phyloP scores from a whole-genome alignment of 257 asterid genomes.

The Eustoma russellianum region DNA sequence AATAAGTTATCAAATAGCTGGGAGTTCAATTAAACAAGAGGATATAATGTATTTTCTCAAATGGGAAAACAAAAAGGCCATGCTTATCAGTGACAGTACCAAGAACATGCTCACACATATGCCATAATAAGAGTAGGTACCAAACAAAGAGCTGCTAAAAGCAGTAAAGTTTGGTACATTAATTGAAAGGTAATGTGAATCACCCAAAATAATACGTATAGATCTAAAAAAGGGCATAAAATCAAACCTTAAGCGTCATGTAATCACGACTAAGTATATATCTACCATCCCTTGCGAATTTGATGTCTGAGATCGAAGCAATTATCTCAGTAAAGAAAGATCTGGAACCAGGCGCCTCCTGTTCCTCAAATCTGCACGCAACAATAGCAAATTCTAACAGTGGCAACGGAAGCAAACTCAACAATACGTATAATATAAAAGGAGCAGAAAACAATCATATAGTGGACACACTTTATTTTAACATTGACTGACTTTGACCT shows the following conservation, averaged over 20 bases:
- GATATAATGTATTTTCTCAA: too few relatives aligned
- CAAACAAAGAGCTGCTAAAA: too few relatives aligned
- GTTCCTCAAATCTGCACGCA: slow-evolving; percentile 90
- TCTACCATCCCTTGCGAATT: slow-evolving; percentile 93
- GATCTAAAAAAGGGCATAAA: slow-evolving; percentile 1
- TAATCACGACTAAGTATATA: slow-evolving; percentile 94
- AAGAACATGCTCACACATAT: slow-evolving; percentile 7
- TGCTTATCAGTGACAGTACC: too few relatives aligned
- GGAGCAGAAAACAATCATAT: neutral
- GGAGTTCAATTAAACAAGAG: too few relatives aligned
- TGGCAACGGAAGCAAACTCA: slow-evolving; percentile 9
- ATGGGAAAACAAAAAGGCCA: too few relatives aligned
- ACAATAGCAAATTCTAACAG: slow-evolving; percentile 18
- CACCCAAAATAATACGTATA: neutral
- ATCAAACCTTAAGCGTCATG: slow-evolving; percentile 94
- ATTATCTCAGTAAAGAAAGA: slow-evolving; percentile 99
- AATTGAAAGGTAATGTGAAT: too few relatives aligned
- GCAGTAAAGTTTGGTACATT: too few relatives aligned
- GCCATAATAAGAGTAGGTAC: neutral
- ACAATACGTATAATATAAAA: neutral
- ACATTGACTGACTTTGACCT: neutral
- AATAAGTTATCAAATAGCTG: too few relatives aligned
- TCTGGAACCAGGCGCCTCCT: slow-evolving; percentile 95
- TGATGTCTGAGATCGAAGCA: slow-evolving; percentile 97
- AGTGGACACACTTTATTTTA: too few relatives aligned